Percentiles rank a stretch among this genome's conserved stretches.
Evolutionary conservation across 352 stramenopile species (phyloP).

Genomic region (Phytopythium chamaehyphon): DNA sequence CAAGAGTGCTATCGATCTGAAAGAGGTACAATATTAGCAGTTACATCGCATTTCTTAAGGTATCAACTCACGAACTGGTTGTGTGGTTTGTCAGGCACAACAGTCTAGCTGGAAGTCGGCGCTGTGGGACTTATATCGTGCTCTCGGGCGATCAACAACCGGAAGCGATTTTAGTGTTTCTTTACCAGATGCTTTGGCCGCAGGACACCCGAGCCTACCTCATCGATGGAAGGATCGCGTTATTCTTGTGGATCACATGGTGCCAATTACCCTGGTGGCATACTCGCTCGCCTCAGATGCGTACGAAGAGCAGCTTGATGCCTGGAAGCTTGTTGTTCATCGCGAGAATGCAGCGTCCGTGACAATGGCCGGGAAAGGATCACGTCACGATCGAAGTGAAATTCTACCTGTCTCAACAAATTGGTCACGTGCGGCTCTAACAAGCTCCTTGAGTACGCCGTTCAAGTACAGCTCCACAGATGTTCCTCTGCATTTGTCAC

Average conservation of each 20-base stretch:
- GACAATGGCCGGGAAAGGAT: slow-evolving; percentile 18
- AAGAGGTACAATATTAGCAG: too few species aligned
- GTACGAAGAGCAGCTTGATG: slow-evolving; percentile 70
- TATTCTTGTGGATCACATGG: slow-evolving; percentile 91
- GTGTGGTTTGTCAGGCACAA: slow-evolving; percentile 11
- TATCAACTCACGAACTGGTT: neutral
- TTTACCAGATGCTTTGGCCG: slow-evolving; percentile 55
- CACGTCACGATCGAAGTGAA: slow-evolving; percentile 14
- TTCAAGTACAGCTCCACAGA: slow-evolving; percentile 66
- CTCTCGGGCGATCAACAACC: slow-evolving; percentile 50
- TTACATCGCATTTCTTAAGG: too few species aligned
- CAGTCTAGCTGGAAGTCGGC: slow-evolving; percentile 55
- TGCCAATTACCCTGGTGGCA: slow-evolving; percentile 93
- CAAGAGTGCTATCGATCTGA: slow-evolving; percentile 16
- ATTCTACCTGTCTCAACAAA: slow-evolving; percentile 43
- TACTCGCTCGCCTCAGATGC: slow-evolving; percentile 93
- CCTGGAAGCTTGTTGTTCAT: slow-evolving; percentile 62
- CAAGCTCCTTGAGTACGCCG: slow-evolving; percentile 40
- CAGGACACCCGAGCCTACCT: slow-evolving; percentile 87
- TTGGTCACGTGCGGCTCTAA: slow-evolving; percentile 60
- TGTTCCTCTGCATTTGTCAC: slow-evolving; percentile 54
- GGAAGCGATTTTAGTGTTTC: slow-evolving; percentile 73
- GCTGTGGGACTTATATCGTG: slow-evolving; percentile 64
- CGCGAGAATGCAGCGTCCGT: slow-evolving; percentile 24
- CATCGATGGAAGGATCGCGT: slow-evolving; percentile 86